phyloP scores from a whole-genome alignment of 352 stramenopile species.

The Globisporangium sylvaticum region DNA sequence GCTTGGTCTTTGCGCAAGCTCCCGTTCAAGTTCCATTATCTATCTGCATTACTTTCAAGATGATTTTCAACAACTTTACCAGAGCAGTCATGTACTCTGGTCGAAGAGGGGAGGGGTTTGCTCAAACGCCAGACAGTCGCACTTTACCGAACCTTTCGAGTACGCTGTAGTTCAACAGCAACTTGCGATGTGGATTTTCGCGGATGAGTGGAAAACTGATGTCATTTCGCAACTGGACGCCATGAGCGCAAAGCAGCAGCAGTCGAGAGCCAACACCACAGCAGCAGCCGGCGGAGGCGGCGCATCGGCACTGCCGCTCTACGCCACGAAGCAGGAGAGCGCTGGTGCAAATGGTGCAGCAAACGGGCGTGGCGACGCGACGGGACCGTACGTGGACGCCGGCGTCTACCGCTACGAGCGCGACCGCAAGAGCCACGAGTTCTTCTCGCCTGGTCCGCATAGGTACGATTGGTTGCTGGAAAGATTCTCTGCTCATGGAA shows the following conservation, averaged over 20 bases:
- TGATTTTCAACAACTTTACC: background rate
- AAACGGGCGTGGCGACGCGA: background rate
- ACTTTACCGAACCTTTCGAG: slow-evolving; percentile 6
- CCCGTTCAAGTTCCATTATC: background rate
- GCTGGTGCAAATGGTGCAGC: background rate
- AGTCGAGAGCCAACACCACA: background rate
- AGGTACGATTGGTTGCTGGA: slow-evolving; percentile 20
- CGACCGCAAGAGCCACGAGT: slow-evolving; percentile 66
- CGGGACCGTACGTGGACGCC: slow-evolving; percentile 41
- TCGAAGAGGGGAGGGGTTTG: background rate
- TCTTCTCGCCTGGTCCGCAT: slow-evolving; percentile 68
- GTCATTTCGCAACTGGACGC: slow-evolving; percentile 10
- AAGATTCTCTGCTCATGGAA: background rate
- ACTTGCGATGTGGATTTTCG: background rate
- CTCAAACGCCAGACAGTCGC: slow-evolving; percentile 11
- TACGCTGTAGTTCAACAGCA: slow-evolving; percentile 1
- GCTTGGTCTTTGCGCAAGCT: too few relatives aligned
- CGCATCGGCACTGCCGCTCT: slow-evolving; percentile 3
- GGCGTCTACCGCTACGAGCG: slow-evolving; percentile 77
- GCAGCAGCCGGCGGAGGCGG: background rate
- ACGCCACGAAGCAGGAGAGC: background rate
- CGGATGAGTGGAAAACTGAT: background rate
- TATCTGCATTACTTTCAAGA: background rate
- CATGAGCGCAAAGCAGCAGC: slow-evolving; percentile 7
- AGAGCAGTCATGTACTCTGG: background rate